These are phyloP conservation scores for Urochloa ruziziensis DNA, from an alignment of 176 grass and related monocot species.

Conservation along the genomic window DNA sequence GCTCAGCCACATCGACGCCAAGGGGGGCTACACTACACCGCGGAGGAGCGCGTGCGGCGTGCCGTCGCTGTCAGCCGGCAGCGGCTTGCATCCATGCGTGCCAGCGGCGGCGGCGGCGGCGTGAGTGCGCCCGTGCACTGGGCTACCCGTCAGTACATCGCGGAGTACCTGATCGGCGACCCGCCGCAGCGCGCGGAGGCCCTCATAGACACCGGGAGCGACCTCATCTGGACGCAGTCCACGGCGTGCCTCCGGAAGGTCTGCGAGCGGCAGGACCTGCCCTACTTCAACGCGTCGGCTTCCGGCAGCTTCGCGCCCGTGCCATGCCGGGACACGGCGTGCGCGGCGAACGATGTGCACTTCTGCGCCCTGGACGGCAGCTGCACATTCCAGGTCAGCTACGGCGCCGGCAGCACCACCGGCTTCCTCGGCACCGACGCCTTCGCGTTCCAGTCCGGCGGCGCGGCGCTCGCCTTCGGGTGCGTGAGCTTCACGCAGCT, in stretches of 20 bases:
- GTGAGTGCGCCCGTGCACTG: neutral
- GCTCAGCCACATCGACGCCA: slow-evolving; percentile 20
- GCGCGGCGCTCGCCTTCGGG: slow-evolving; percentile 1
- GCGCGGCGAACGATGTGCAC: neutral
- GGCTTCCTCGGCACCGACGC: neutral
- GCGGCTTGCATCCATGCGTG: neutral
- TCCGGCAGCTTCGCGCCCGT: neutral
- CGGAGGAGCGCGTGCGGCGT: slow-evolving; percentile 27
- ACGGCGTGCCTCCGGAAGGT: slow-evolving; percentile 24
- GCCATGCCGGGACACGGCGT: neutral
- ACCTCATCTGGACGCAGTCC: slow-evolving; percentile 73
- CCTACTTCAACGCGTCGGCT: neutral
- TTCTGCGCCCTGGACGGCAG: neutral
- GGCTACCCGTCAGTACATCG: neutral
- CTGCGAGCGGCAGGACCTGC: slow-evolving; percentile 10
- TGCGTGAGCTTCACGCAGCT: neutral
- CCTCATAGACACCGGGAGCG: slow-evolving; percentile 42
- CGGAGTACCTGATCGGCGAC: slow-evolving; percentile 8
- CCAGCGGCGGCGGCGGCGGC: neutral
- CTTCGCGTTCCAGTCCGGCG: slow-evolving; percentile 4
- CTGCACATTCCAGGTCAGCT: neutral
- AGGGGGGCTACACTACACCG: slow-evolving; percentile 7
- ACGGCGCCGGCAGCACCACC: neutral
- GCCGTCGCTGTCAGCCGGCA: slow-evolving; percentile 1
- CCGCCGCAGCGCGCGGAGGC: slow-evolving; percentile 9